Percentiles rank a stretch among this genome's conserved stretches.
Conservation (phyloP, 2,329 filamentous ascomycete genomes). For the Exophiala aquamarina region DNA sequence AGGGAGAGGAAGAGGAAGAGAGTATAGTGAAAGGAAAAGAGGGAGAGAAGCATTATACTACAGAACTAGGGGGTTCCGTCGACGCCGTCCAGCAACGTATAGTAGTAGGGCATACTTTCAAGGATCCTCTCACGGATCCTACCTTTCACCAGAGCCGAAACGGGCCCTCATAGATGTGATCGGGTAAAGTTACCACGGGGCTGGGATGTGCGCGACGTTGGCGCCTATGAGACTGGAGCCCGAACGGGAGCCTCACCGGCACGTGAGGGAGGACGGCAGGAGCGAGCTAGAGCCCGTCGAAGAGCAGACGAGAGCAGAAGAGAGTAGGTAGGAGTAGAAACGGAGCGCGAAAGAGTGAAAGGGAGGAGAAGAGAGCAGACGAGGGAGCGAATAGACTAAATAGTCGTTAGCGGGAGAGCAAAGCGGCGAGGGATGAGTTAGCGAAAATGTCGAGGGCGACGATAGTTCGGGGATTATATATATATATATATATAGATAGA, state of each 20-base stretch:
- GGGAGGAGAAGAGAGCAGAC: conserved; percentile 21
- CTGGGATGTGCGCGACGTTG: conserved; percentile 11
- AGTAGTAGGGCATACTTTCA: too few species aligned
- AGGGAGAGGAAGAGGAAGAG: conserved; percentile 15
- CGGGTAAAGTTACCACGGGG: too few species aligned
- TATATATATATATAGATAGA: conserved; percentile 3
- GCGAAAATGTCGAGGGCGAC: conserved; percentile 2
- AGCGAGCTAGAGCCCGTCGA: too few species aligned
- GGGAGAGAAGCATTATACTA: too few species aligned
- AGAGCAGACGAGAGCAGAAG: too few species aligned
- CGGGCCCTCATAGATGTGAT: too few species aligned
- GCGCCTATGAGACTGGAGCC: conserved; percentile 16
- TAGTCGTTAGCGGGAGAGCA: conserved; percentile 26
- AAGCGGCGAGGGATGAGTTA: conserved; percentile 24
- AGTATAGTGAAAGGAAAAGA: too few species aligned
- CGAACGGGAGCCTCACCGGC: conserved; percentile 14
- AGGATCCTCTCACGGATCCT: conserved; percentile 8
- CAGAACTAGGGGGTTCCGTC: conserved; percentile 8
- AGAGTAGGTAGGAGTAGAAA: conserved; percentile 21
- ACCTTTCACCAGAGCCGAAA: too few species aligned
- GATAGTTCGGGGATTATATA: too few species aligned
- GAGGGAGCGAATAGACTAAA: conserved; percentile 23
- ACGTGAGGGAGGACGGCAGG: too few species aligned
- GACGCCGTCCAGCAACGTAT: too few species aligned
- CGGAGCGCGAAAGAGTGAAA: conserved; percentile 20